These are phyloP conservation scores for Ammopiptanthus mongolicus DNA, from an alignment of 306 rosid species.

Conservation along the genomic window DNA sequence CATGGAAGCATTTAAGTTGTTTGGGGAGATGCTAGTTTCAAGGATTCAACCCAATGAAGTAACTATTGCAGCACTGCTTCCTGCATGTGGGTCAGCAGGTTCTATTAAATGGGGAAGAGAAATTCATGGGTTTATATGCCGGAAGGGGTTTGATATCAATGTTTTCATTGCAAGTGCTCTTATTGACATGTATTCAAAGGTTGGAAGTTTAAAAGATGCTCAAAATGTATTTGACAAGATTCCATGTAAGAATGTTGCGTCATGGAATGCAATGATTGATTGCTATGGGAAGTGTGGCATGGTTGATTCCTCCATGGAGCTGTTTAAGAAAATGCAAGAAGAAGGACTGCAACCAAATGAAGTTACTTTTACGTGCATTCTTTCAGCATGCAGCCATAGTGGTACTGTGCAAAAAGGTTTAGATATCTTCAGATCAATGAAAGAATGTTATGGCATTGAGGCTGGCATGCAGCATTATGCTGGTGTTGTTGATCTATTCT, in stretches of 20 bases:
- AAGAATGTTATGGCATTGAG: conserved; percentile 38
- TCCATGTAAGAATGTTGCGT: conserved; percentile 35
- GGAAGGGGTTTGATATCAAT: conserved; percentile 44
- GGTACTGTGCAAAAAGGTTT: conserved; percentile 54
- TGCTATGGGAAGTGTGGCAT: conserved; percentile 68
- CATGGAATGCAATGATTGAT: conserved; percentile 68
- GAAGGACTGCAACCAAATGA: conserved; percentile 47
- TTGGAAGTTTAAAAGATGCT: conserved; percentile 45
- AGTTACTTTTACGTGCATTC: conserved; percentile 52
- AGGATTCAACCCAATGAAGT: conserved; percentile 45
- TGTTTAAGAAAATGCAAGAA: conserved; percentile 41
- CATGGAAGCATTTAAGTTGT: conserved; percentile 36
- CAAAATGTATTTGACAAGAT: conserved; percentile 38
- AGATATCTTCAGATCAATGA: conserved; percentile 48
- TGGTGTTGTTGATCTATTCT: conserved; percentile 57
- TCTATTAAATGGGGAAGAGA: conserved; percentile 44
- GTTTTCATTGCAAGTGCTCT: conserved; percentile 56
- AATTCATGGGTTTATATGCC: conserved; percentile 51
- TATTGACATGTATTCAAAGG: conserved; percentile 63
- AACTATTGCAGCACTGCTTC: conserved; percentile 54
- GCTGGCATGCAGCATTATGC: conserved; percentile 47
- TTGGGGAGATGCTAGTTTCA: conserved; percentile 39
- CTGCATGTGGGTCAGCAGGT: conserved; percentile 50
- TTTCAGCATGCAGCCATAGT: conserved; percentile 70
- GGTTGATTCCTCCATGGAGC: conserved; percentile 43